Percentiles rank a stretch among this genome's conserved stretches.
These are phyloP conservation scores for Salinomyces thailandicus DNA, from an alignment of 2,329 filamentous ascomycete species.

Conservation along the genomic window DNA sequence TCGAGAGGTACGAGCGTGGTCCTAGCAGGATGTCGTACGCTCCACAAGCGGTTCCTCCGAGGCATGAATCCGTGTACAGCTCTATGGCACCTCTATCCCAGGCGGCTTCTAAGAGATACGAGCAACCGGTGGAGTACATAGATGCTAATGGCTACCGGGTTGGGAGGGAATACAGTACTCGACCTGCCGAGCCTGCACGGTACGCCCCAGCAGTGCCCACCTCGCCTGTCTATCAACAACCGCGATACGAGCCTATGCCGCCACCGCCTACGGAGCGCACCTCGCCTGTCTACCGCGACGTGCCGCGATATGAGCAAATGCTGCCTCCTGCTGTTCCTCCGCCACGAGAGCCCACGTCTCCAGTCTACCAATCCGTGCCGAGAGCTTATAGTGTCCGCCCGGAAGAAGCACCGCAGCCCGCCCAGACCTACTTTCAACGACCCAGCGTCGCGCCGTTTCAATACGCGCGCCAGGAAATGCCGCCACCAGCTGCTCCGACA, in stretches of 20 bases:
- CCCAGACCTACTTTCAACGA: slow-evolving; percentile 12
- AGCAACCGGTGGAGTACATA: slow-evolving; percentile 18
- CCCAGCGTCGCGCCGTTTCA: slow-evolving; percentile 34
- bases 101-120: slow-evolving; percentile 10
- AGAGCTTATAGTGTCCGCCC: slow-evolving; percentile 28
- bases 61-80: slow-evolving; percentile 31
- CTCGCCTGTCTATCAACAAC: slow-evolving; percentile 7
- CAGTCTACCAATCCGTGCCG: slow-evolving; percentile 13
- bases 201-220: slow-evolving; percentile 16
- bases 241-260: slow-evolving; percentile 27
- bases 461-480: slow-evolving; percentile 21
- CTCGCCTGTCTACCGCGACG: slow-evolving; percentile 17
- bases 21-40: slow-evolving; percentile 36
- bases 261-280: slow-evolving; percentile 25
- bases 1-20: slow-evolving; percentile 47
- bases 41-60: slow-evolving; percentile 30
- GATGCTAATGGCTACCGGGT: slow-evolving; percentile 19
- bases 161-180: slow-evolving; percentile 12
- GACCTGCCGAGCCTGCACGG: slow-evolving; percentile 12
- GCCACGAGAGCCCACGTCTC: slow-evolving; percentile 13
- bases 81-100: slow-evolving; percentile 20
- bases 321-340: slow-evolving; percentile 27
- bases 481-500: slow-evolving; percentile 13
- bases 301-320: slow-evolving; percentile 26
- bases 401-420: slow-evolving; percentile 42